Conservation (phyloP, 2,329 filamentous ascomycete species). For the Colletotrichum ledebouriae region DNA sequence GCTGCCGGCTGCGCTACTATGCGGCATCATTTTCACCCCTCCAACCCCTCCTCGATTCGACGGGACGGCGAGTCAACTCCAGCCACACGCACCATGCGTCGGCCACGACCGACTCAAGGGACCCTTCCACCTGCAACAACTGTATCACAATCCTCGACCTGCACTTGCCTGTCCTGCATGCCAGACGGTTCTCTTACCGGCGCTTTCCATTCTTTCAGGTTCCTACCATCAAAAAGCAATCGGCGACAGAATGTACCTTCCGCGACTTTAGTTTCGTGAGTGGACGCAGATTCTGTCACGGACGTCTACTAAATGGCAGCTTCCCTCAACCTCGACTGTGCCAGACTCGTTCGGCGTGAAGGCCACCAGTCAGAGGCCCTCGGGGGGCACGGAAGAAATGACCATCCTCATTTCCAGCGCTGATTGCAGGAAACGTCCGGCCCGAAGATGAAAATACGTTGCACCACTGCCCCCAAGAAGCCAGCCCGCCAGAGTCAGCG, state of each 20-base stretch:
- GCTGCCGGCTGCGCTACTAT: conserved; percentile 11
- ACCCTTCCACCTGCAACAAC: no score
- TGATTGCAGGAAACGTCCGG: neutral
- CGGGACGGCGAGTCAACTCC: conserved; percentile 23
- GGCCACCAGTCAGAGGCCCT: neutral
- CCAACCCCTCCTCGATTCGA: neutral
- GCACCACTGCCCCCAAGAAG: neutral
- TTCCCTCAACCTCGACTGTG: neutral
- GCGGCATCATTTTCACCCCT: no score
- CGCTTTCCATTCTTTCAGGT: conserved; percentile 2
- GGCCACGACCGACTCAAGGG: conserved; percentile 26
- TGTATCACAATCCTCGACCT: conserved; percentile 11
- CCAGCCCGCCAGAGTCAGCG: neutral
- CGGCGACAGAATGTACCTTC: neutral
- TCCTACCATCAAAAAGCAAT: neutral
- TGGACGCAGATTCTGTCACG: neutral
- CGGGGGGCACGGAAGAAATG: neutral
- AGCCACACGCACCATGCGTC: conserved; percentile 34
- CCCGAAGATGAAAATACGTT: conserved; percentile 9
- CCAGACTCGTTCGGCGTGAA: neutral
- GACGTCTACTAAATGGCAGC: conserved; percentile 6
- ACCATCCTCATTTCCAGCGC: neutral
- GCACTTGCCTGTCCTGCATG: conserved; percentile 14
- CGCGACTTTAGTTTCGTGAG: neutral
- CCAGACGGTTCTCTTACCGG: conserved; percentile 21